Base-by-base conservation (phyloP, 805 yeast genomes). In the Yarrowia sp. region DNA sequence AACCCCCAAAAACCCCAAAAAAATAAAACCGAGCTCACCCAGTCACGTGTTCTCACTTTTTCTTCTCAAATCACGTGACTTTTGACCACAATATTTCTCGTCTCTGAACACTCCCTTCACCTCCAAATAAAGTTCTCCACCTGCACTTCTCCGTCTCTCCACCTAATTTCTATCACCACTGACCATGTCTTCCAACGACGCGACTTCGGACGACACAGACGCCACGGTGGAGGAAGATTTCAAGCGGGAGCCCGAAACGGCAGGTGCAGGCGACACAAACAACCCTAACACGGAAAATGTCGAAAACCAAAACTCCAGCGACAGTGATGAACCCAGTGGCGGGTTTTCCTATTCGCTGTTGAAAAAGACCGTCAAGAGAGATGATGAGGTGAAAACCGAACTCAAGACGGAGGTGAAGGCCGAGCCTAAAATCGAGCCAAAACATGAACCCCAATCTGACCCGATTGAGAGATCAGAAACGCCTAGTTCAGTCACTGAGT, bases 181-280 rank as follows among this genome's bases (percentile, higher is more conserved):
- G 32, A 46, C 38, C 22, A 63, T 63, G 67, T 63, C 67, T 1
- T 63, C 56, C 12, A 59, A 59, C 52, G 67, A 63, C 55, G 56
- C 56, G 56, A 63, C 67, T 4, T 63, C 67, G 9, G 67, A 63
- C 46, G 67, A 63, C 15, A 63, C 67, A 49, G 67, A 63, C 48
- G 67, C 67, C 14, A 63, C 67, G 5, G 56, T 63, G 12, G 67
- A 63, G 8, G 67, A 63, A 22, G 56, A 63, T 16, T 63, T 63
- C 26, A 63, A 63, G 45, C 45, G 48, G 11, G 56, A 59, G 26
- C 43, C 43, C 14, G 59, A 53, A 14, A 10, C 41, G 0, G 32
- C 58, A 1, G 40, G 19, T 1, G 16, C 19, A 15, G 19, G 43
- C 42, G 16, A 43, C 42, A 5, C 16, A 32, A 26, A 26, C 40